Evolutionary conservation across 2,329 filamentous ascomycete species (phyloP).

Genomic region (Fusarium zealandicum): DNA sequence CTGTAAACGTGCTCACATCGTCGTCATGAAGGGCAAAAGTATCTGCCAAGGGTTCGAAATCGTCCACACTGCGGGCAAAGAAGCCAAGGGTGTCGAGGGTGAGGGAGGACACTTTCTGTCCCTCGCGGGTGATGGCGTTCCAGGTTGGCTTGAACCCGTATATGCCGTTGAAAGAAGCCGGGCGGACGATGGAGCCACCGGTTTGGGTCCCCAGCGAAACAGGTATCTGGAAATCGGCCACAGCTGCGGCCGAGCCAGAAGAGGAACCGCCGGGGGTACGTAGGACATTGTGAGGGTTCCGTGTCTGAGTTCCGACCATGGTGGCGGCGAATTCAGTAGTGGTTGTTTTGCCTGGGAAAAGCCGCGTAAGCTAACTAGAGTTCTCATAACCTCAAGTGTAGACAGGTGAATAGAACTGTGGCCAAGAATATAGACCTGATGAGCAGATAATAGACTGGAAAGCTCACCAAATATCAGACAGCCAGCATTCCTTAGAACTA

Average conservation of each 20-base stretch:
- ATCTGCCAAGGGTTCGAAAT: slow-evolving; percentile 63
- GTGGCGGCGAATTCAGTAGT: slow-evolving; percentile 65
- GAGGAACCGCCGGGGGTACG: slow-evolving; percentile 72
- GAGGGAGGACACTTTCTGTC: slow-evolving; percentile 64
- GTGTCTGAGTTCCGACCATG: slow-evolving; percentile 55
- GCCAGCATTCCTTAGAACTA: slow-evolving; percentile 59
- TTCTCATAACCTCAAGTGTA: no score
- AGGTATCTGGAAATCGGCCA: slow-evolving; percentile 69
- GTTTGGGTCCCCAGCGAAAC: slow-evolving; percentile 71
- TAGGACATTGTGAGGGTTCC: slow-evolving; percentile 67
- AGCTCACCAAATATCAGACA: slow-evolving; percentile 58
- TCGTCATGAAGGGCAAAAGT: slow-evolving; percentile 64
- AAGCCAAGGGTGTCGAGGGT: slow-evolving; percentile 69
- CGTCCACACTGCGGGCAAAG: slow-evolving; percentile 63
- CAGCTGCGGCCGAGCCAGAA: slow-evolving; percentile 70
- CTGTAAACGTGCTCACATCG: slow-evolving; percentile 37
- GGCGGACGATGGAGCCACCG: slow-evolving; percentile 68
- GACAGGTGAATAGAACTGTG: slow-evolving; percentile 44
- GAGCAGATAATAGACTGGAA: slow-evolving; percentile 26
- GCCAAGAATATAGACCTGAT: no score
- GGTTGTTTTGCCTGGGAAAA: slow-evolving; percentile 48
- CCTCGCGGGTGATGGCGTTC: slow-evolving; percentile 68
- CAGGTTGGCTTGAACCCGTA: slow-evolving; percentile 73
- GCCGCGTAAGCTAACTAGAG: slow-evolving; percentile 55
- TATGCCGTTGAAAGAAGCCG: slow-evolving; percentile 69